Conservation (phyloP, 352 stramenopile genomes). For the Phytophthora megakarya region DNA sequence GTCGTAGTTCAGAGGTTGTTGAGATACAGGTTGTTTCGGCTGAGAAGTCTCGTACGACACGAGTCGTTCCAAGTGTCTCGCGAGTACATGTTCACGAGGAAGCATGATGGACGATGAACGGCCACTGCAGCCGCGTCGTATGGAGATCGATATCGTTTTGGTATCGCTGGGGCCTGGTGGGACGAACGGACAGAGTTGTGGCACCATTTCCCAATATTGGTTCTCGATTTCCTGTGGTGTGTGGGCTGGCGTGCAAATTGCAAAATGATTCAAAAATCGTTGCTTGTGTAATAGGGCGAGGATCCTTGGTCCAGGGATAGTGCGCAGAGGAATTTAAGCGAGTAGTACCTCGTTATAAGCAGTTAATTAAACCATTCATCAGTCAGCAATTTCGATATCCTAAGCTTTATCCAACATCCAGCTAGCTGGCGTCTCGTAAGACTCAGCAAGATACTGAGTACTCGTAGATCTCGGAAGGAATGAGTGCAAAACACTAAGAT, state of each 20-base stretch:
- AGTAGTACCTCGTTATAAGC: not conserved
- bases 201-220: constrained; percentile 15
- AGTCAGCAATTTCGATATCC: constrained; percentile 20
- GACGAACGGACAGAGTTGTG: constrained; percentile 9
- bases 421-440: too few relatives aligned
- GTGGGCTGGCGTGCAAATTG: constrained; percentile 16
- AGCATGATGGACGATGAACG: constrained; percentile 24
- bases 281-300: not conserved
- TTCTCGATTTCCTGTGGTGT: not conserved
- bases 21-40: not conserved
- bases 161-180: constrained; percentile 1
- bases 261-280: constrained; percentile 16
- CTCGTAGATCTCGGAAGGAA: too few relatives aligned
- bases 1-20: constrained; percentile 4
- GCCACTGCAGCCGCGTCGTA: constrained; percentile 10
- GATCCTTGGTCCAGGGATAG: constrained; percentile 12
- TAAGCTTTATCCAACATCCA: constrained; percentile 17
- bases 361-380: constrained; percentile 15
- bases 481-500: too few relatives aligned
- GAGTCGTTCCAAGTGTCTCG: constrained; percentile 20
- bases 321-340: constrained; percentile 4
- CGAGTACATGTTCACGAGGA: constrained; percentile 22
- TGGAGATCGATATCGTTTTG: constrained; percentile 27
- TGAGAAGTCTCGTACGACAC: constrained; percentile 6
- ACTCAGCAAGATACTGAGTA: too few relatives aligned